Evolutionary conservation across 2,329 filamentous ascomycete species (phyloP).

Genomic region (Diatrype stigma): DNA sequence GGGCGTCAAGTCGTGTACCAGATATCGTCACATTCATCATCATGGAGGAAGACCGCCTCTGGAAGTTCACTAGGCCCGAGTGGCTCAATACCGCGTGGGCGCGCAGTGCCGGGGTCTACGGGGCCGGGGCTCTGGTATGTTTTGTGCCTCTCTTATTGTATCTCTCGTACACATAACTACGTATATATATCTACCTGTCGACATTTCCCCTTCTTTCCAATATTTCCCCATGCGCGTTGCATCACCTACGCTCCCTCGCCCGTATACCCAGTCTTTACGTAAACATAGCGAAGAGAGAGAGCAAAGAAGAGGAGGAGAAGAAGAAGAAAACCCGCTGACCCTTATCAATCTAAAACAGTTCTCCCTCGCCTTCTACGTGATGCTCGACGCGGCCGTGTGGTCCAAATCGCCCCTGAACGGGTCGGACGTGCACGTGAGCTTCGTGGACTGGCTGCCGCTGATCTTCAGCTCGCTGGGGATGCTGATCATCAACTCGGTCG

Average conservation of each 20-base stretch:
- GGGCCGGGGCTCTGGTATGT: conserved; percentile 59
- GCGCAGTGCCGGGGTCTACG: conserved; percentile 61
- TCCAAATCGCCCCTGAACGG: conserved; percentile 58
- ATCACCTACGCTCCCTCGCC: too few relatives aligned
- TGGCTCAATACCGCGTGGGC: conserved; percentile 63
- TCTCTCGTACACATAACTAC: too few relatives aligned
- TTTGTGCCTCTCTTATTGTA: not conserved
- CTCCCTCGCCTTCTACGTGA: conserved; percentile 64
- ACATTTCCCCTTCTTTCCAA: too few relatives aligned
- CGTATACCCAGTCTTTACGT: too few relatives aligned
- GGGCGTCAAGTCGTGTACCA: too few relatives aligned
- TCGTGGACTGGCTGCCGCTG: conserved; percentile 66
- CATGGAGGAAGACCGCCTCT: conserved; percentile 64
- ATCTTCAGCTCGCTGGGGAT: conserved; percentile 64
- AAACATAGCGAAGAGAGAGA: too few relatives aligned
- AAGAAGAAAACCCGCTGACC: not conserved
- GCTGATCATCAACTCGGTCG: conserved; percentile 68
- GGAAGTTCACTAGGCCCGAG: conserved; percentile 62
- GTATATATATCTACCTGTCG: not conserved
- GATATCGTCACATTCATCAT: too few relatives aligned
- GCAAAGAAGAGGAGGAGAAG: too few relatives aligned
- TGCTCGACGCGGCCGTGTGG: conserved; percentile 65
- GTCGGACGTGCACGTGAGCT: conserved; percentile 59
- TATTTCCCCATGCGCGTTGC: too few relatives aligned
- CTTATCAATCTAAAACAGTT: conserved; percentile 41